These are phyloP conservation scores for Pythium myriotylum DNA, from an alignment of 352 stramenopile genomes.

Conservation along the genomic window DNA sequence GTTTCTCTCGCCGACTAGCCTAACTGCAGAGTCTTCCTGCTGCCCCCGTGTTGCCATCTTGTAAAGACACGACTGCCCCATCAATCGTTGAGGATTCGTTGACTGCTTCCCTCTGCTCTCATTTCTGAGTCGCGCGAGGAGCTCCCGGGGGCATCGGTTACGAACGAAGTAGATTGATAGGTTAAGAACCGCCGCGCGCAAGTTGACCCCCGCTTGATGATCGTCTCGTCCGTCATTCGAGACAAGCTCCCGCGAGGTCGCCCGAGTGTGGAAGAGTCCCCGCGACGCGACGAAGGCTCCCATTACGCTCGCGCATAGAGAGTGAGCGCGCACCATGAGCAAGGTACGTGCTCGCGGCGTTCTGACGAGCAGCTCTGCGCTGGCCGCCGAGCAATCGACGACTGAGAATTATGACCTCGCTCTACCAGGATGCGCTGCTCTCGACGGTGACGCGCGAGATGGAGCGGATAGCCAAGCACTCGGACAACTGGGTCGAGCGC, in stretches of 20 bases:
- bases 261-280: not conserved
- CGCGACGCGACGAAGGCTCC: not conserved
- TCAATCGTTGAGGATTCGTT: no score
- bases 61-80: no score
- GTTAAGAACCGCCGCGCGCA: not conserved
- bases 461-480: constrained; percentile 75
- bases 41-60: no score
- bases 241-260: not conserved
- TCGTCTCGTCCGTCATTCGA: constrained; percentile 7
- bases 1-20: no score
- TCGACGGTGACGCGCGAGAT: constrained; percentile 58
- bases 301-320: not conserved
- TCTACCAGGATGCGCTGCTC: constrained; percentile 18
- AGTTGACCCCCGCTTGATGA: constrained; percentile 1
- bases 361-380: not conserved
- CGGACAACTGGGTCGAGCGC: constrained; percentile 84
- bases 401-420: not conserved
- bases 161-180: not conserved
- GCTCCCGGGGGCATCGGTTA: no score
- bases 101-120: no score
- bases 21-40: no score
- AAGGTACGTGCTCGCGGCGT: constrained; percentile 4
- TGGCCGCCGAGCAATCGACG: not conserved
- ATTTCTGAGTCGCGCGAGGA: no score
- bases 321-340: constrained; percentile 7